phyloP scores from a whole-genome alignment of 1,284 basidiomycete genomes.

The Lignosus rhinocerotis region DNA sequence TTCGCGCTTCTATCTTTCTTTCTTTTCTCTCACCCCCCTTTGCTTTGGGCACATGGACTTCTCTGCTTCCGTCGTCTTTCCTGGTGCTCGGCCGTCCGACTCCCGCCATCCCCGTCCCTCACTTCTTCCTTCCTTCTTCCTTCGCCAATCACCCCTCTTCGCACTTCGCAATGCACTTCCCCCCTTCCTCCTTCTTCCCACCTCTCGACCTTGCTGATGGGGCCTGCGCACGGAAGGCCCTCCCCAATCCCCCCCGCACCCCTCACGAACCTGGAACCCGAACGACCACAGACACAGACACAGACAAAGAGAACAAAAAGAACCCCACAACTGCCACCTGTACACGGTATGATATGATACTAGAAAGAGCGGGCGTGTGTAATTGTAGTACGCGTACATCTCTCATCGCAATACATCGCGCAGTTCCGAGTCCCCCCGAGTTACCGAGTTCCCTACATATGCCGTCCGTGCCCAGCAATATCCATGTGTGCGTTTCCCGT shows the following conservation, averaged over 20 bases:
- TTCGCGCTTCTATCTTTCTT: slow-evolving; percentile 2
- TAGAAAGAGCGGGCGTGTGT: slow-evolving; percentile 34
- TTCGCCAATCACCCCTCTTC: background rate
- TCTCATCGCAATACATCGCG: slow-evolving; percentile 25
- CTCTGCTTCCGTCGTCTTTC: background rate
- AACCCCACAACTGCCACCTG: slow-evolving; percentile 14
- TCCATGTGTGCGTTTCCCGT: too few species aligned
- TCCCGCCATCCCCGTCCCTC: background rate
- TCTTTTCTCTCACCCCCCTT: background rate
- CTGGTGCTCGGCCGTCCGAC: background rate
- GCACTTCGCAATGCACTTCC: too few species aligned
- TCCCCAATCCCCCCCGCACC: background rate
- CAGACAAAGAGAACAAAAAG: slow-evolving; percentile 3
- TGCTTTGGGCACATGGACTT: background rate
- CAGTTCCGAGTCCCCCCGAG: background rate
- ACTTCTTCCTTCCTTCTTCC: background rate
- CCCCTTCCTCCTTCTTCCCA: background rate
- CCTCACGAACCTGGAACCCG: background rate
- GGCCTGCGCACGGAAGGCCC: background rate
- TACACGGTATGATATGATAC: slow-evolving; percentile 28
- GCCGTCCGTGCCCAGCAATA: too few species aligned
- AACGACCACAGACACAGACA: background rate
- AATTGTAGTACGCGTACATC: slow-evolving; percentile 33
- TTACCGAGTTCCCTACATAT: too few species aligned
- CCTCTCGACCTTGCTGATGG: background rate